Evolutionary conservation across 345 rosid species (phyloP).

Genomic region (Eucalyptus pauciflora): DNA sequence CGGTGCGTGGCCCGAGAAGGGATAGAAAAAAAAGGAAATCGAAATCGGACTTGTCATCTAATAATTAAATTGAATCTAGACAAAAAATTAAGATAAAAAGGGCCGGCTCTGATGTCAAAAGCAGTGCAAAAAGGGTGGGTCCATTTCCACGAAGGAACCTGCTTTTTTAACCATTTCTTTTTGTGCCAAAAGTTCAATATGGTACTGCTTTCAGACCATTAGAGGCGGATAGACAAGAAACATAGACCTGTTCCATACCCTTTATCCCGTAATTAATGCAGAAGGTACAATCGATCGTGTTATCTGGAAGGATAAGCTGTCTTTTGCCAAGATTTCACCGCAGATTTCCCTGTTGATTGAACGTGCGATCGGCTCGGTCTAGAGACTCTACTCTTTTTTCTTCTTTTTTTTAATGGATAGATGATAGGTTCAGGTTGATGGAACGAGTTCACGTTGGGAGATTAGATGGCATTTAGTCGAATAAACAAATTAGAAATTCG

Average conservation of each 20-base stretch:
- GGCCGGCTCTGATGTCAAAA: neutral
- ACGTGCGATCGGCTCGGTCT: neutral
- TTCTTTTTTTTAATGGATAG: neutral
- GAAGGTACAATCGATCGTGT: neutral
- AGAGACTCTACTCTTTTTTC: no score
- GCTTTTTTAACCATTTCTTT: neutral
- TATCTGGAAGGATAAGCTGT: neutral
- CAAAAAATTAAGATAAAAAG: neutral
- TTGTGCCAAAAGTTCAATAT: neutral
- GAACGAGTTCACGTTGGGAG: accelerated
- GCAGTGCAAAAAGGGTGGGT: neutral
- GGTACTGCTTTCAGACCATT: neutral
- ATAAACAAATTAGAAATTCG: neutral
- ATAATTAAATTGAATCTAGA: neutral
- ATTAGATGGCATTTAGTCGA: neutral
- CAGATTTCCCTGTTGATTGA: neutral
- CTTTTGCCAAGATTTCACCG: accelerated
- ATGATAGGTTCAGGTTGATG: neutral
- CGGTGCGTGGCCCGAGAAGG: neutral
- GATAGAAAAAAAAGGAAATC: neutral
- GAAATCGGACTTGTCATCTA: neutral
- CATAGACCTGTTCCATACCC: neutral
- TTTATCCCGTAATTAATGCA: neutral
- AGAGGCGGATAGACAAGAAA: neutral
- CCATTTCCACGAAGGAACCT: neutral